These are phyloP conservation scores for Udeniomyces megalosporus DNA, from an alignment of 768 basidiomycete genomes.

Conservation along the genomic window DNA sequence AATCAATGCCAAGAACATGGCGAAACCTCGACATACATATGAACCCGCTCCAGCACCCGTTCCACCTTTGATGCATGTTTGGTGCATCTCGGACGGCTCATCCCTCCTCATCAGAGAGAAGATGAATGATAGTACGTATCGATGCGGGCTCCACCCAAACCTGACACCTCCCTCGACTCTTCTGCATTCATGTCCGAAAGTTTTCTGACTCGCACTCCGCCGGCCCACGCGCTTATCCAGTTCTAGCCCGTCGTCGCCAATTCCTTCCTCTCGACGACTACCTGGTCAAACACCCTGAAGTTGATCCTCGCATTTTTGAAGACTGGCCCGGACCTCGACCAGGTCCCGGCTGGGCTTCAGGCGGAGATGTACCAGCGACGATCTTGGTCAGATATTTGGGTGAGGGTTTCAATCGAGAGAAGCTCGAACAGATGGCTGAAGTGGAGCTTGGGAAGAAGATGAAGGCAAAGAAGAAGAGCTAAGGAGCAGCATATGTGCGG, in stretches of 20 bases:
- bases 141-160: neutral
- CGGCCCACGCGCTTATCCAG: constrained; percentile 2
- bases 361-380: neutral
- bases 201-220: neutral
- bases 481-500: no score
- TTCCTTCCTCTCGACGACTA: constrained; percentile 14
- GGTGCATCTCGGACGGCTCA: constrained; percentile 2
- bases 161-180: neutral
- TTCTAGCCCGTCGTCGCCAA: constrained; percentile 6
- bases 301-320: constrained; percentile 1
- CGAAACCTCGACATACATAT: neutral
- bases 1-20: neutral
- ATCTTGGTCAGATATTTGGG: constrained; percentile 9
- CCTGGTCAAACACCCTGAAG: neutral
- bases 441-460: neutral
- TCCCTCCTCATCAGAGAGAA: neutral
- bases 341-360: neutral
- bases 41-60: neutral
- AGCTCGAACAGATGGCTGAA: constrained; percentile 2
- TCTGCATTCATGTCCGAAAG: neutral
- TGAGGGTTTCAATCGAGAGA: neutral
- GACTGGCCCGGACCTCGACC: neutral
- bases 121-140: neutral
- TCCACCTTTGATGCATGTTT: constrained; percentile 8
- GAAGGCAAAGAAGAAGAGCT: no score